These are phyloP conservation scores for Colletotrichum ledebouriae DNA, from an alignment of 2,329 filamentous ascomycete genomes.

Conservation along the genomic window DNA sequence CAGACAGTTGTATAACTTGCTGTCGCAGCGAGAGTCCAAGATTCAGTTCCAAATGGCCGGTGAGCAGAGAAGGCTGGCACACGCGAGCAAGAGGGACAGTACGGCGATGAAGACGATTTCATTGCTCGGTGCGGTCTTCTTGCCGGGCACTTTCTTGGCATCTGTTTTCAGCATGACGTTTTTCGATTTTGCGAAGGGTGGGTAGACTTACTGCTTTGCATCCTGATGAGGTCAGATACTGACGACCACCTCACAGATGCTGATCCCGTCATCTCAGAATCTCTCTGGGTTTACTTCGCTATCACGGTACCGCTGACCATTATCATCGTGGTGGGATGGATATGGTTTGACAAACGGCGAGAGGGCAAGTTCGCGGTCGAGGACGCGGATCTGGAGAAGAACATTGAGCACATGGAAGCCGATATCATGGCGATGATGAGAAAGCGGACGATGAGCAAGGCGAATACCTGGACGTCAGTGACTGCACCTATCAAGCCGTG, in stretches of 20 bases:
- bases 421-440: constrained; percentile 69
- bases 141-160: constrained; percentile 73
- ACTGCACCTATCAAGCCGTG: constrained; percentile 47
- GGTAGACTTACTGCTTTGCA: constrained; percentile 35
- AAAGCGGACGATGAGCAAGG: constrained; percentile 69
- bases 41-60: constrained; percentile 74
- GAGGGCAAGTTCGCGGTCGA: constrained; percentile 63
- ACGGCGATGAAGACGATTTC: constrained; percentile 76
- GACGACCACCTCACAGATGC: constrained; percentile 45
- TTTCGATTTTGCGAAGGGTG: constrained; percentile 70
- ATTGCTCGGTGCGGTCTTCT: constrained; percentile 72
- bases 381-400: constrained; percentile 65
- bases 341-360: constrained; percentile 64
- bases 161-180: constrained; percentile 77
- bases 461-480: constrained; percentile 65
- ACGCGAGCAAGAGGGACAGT: constrained; percentile 72
- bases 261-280: constrained; percentile 60
- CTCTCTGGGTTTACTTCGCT: constrained; percentile 74
- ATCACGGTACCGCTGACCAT: constrained; percentile 71
- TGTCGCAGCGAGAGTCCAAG: constrained; percentile 74
- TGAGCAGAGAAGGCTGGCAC: constrained; percentile 70
- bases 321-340: constrained; percentile 68
- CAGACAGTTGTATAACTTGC: constrained; percentile 73
- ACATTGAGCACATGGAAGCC: constrained; percentile 69
- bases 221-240: background rate